Evolutionary conservation across 2,329 filamentous ascomycete genomes (phyloP), one percentile per base, ranked within the genome.

Genomic region (Colletotrichum tanaceti): DNA sequence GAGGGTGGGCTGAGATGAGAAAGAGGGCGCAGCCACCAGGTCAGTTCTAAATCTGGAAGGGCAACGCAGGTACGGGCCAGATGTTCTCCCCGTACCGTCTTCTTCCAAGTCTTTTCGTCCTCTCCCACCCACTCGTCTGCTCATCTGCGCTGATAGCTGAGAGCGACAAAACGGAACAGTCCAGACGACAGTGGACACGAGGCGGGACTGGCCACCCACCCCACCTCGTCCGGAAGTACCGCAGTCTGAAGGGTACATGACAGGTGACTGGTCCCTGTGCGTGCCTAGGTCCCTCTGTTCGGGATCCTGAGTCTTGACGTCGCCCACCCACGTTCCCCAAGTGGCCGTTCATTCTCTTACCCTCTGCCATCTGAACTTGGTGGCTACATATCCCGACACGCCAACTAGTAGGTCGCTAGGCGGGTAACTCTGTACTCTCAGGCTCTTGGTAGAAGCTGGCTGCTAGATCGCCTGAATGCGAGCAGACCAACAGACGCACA

Each of bases 11-110:
- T 52, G 62, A 38, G 53, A 58, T 20, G 66, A 58, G 47, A 76
- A 35, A 73, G 74, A 76, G 72, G 77, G 76, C 78, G 77, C 77
- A 78, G 77, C 67, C 77, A 75, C 73, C 74, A 75, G 72, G 62
- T 72, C 73, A 70, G 73, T 80, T 79, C 79, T 80, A 79, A 80
- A 76, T 80, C 76, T 75, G 61, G 65, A 70, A 41, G 47, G 77
- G 77, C 69, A 54, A 59, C 44, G 57, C 57, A 59, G 57, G 57
- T 59, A 59, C 63, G 63, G 57, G 70, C 69, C 61, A 64, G 59
- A 58, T 38, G 62, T 28, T 7, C 41, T n/a, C 24, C 41, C 38
- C 13, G 55, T 44, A 35, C 54, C 54, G 41, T 58, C 38, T 38
- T 57, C 46, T 44, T n/a, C 10, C 32, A 10, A 35, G 32, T 35